Evolutionary conservation across 2,329 filamentous ascomycete species (phyloP).

Genomic region (Claviceps fusiformis): DNA sequence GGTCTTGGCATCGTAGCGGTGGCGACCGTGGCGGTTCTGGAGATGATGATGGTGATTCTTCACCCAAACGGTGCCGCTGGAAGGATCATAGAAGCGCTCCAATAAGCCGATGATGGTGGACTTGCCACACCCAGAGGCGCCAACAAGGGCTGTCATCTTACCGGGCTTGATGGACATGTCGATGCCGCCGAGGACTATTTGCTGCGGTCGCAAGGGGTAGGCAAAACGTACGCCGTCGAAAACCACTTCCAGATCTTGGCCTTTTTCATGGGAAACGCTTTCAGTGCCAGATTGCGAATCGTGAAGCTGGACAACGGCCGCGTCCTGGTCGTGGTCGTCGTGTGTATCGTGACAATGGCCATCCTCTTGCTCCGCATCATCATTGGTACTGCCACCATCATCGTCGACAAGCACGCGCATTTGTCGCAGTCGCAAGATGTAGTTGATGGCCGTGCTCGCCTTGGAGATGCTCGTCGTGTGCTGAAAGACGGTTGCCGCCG

Average conservation of each 20-base stretch:
- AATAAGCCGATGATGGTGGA: slow-evolving; percentile 17
- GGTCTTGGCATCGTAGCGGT: not conserved
- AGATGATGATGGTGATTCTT: not conserved
- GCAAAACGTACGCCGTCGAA: slow-evolving; percentile 41
- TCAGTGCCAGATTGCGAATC: not conserved
- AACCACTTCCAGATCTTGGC: slow-evolving; percentile 23
- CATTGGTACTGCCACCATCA: slow-evolving; percentile 11
- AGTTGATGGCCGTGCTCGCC: slow-evolving; percentile 32
- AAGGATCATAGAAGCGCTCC: slow-evolving; percentile 14
- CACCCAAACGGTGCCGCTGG: not conserved
- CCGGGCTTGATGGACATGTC: slow-evolving; percentile 24
- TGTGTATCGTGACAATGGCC: not conserved
- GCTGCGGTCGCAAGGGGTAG: slow-evolving; percentile 32
- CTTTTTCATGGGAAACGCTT: slow-evolving; percentile 8
- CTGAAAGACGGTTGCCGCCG: slow-evolving; percentile 25
- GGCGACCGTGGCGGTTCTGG: no score
- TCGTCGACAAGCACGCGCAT: slow-evolving; percentile 18
- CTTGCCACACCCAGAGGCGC: slow-evolving; percentile 12
- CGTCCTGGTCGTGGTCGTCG: slow-evolving; percentile 5
- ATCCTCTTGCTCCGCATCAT: not conserved
- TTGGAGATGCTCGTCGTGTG: slow-evolving; percentile 39
- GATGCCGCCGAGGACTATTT: slow-evolving; percentile 24
- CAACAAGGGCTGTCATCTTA: slow-evolving; percentile 2
- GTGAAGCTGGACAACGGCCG: slow-evolving; percentile 3
- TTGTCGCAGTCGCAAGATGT: slow-evolving; percentile 28